phyloP scores from a whole-genome alignment of 192 early-diverging fungal genomes.

The Mortierella antarctica region DNA sequence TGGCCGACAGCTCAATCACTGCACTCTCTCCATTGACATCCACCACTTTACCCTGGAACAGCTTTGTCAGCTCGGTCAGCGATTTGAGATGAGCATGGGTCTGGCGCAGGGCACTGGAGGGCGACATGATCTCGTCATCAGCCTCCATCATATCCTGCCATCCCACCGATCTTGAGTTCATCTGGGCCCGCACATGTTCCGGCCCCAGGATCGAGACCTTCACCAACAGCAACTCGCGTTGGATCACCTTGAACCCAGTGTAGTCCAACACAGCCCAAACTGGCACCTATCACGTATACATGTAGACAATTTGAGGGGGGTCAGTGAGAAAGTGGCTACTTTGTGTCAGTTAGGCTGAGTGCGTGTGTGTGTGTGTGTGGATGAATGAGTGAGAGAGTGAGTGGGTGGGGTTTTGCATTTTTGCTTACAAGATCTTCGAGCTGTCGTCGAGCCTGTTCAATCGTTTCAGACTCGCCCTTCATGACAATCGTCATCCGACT shows the following conservation, averaged over 20 bases:
- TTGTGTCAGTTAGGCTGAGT: not conserved
- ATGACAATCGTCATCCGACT: slow-evolving; percentile 95
- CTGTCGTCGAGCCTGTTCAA: slow-evolving; percentile 94
- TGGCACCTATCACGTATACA: slow-evolving; percentile 64
- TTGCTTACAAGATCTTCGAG: slow-evolving; percentile 91
- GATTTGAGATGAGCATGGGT: slow-evolving; percentile 75
- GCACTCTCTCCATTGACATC: slow-evolving; percentile 87
- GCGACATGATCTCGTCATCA: slow-evolving; percentile 14
- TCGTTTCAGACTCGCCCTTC: slow-evolving; percentile 78
- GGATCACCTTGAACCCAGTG: slow-evolving; percentile 85
- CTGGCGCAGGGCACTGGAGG: slow-evolving; percentile 58
- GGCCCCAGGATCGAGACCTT: slow-evolving; percentile 89
- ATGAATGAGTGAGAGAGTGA: not conserved
- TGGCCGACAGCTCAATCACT: slow-evolving; percentile 88
- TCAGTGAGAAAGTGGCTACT: not conserved
- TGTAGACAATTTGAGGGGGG: not conserved
- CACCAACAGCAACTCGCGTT: slow-evolving; percentile 91
- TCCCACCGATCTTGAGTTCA: slow-evolving; percentile 22
- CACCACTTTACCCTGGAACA: slow-evolving; percentile 87
- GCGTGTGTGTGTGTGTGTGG: not conserved
- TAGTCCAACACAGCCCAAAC: slow-evolving; percentile 99
- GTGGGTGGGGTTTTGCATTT: not conserved
- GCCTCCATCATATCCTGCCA: slow-evolving; percentile 12
- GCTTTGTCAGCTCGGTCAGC: slow-evolving; percentile 79
- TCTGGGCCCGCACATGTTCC: slow-evolving; percentile 67